These are phyloP conservation scores for Lasiosphaeria ovina DNA, from an alignment of 495 filamentous ascomycete species.

Conservation along the genomic window DNA sequence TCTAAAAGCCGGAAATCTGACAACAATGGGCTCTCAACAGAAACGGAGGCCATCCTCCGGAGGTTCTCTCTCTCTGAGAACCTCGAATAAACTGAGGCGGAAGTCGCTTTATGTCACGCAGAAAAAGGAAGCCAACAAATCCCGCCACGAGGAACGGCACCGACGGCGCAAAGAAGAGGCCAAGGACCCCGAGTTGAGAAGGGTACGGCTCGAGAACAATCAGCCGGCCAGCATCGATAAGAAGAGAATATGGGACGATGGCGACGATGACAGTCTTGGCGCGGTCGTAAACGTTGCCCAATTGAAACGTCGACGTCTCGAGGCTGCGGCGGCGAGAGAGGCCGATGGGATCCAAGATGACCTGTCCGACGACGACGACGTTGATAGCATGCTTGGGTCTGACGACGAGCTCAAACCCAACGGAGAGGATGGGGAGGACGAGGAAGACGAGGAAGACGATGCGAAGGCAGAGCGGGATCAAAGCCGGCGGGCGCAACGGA, in stretches of 20 bases:
- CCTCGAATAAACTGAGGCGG: constrained; percentile 69
- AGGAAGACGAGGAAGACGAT: constrained; percentile 21
- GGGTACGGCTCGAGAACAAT: constrained; percentile 70
- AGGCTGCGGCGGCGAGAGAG: constrained; percentile 45
- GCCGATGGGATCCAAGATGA: constrained; percentile 45
- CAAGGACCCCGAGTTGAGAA: constrained; percentile 72
- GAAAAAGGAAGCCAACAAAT: constrained; percentile 69
- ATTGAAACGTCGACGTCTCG: constrained; percentile 67
- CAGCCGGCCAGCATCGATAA: constrained; percentile 80
- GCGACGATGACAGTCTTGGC: constrained; percentile 74
- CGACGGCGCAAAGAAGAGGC: constrained; percentile 78
- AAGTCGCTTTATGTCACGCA: constrained; percentile 71
- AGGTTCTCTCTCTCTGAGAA: constrained; percentile 29
- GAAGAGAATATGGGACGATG: constrained; percentile 91
- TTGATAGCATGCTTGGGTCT: constrained; percentile 70
- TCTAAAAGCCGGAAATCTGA: neutral
- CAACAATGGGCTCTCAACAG: constrained; percentile 20
- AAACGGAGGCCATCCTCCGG: constrained; percentile 15
- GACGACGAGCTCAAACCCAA: constrained; percentile 47
- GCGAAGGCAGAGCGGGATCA: constrained; percentile 33
- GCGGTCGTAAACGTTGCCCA: constrained; percentile 75
- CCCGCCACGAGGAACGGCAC: constrained; percentile 74
- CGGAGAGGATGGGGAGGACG: constrained; percentile 35
- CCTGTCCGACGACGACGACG: constrained; percentile 55
- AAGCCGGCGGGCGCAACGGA: constrained; percentile 54